Evolutionary conservation across 169 alveolate genomes (phyloP).

Genomic region (Plasmodium vivax): DNA sequence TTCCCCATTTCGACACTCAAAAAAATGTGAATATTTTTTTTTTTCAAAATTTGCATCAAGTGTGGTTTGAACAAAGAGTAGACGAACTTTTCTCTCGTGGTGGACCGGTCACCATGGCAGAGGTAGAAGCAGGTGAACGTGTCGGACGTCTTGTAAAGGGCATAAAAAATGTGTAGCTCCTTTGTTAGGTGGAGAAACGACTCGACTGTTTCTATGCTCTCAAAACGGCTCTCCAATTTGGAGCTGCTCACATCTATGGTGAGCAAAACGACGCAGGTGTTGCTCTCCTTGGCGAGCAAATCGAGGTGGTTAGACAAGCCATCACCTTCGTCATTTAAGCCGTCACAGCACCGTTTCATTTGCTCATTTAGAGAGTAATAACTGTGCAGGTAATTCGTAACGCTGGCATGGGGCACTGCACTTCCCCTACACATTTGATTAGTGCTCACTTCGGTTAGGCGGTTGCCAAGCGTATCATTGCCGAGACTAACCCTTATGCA

Average conservation of each 20-base stretch:
- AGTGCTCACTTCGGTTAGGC: neutral
- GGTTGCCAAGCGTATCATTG: neutral
- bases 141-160: conserved; percentile 31
- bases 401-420: neutral
- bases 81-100: conserved; percentile 43
- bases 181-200: conserved; percentile 2
- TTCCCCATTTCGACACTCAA: conserved; percentile 51
- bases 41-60: conserved; percentile 35
- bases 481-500: conserved; percentile 3
- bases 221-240: neutral
- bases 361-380: conserved; percentile 10
- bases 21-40: conserved; percentile 36
- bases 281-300: neutral
- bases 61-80: conserved; percentile 48
- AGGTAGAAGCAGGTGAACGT: conserved; percentile 38
- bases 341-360: neutral
- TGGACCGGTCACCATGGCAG: conserved; percentile 7
- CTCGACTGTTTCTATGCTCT: conserved; percentile 13
- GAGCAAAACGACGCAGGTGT: conserved; percentile 9
- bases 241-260: neutral
- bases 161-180: conserved; percentile 10
- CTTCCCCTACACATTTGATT: neutral
- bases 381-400: neutral
- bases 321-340: neutral
- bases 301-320: neutral